Evolutionary conservation across 176 grass and related monocot genomes (phyloP).

Genomic region (Sorghum bicolor): DNA sequence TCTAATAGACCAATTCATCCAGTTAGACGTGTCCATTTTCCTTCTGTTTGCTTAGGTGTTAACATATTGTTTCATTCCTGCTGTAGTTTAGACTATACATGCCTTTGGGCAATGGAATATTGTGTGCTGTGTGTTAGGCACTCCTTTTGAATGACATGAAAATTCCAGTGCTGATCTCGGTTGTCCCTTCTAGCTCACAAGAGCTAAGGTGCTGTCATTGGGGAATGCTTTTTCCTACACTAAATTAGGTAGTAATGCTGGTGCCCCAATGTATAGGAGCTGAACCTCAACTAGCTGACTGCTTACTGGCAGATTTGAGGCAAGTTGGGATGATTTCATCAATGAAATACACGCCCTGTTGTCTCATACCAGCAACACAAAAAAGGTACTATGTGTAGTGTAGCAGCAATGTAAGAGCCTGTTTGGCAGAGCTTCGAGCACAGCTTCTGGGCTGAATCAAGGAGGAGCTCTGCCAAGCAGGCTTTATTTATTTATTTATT

Average conservation of each 20-base stretch:
- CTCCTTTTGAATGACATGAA: slow-evolving; percentile 1
- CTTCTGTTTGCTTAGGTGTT: slow-evolving; percentile 1
- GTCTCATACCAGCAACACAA: background rate
- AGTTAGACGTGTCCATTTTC: background rate
- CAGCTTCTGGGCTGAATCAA: background rate
- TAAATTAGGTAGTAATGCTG: background rate
- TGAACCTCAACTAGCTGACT: background rate
- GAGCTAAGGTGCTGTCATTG: background rate
- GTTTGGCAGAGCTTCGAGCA: background rate
- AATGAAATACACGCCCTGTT: background rate
- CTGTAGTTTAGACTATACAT: background rate
- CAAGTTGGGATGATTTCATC: background rate
- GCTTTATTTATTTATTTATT: background rate
- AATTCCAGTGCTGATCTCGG: background rate
- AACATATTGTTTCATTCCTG: background rate
- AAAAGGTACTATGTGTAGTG: background rate
- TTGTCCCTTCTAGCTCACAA: background rate
- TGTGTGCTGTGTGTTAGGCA: slow-evolving; percentile 2
- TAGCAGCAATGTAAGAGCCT: background rate
- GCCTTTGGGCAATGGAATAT: background rate
- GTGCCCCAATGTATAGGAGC: background rate
- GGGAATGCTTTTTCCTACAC: background rate
- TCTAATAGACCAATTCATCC: background rate
- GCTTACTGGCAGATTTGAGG: background rate
- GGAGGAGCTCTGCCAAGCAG: background rate